Percentiles rank a stretch among this genome's conserved stretches.
These are phyloP conservation scores for Vitis hybrid DNA, from an alignment of 177 flowering plant genomes.

Conservation along the genomic window DNA sequence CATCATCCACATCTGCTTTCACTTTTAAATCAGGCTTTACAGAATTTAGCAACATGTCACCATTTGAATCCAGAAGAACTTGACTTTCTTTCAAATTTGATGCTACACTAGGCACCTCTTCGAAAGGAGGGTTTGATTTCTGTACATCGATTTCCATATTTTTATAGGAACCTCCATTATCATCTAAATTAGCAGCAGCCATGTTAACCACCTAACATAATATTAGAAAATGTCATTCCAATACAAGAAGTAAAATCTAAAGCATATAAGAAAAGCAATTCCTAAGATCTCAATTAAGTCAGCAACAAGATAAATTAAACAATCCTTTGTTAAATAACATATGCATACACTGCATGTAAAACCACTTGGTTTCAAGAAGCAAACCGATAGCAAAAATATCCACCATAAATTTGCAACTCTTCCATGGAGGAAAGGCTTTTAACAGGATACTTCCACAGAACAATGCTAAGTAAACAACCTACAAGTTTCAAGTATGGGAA, in stretches of 20 bases:
- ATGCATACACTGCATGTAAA: background rate
- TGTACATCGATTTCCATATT: slow-evolving; percentile 20
- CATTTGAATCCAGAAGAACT: slow-evolving; percentile 25
- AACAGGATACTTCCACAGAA: no score
- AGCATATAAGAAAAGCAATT: background rate
- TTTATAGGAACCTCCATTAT: slow-evolving; percentile 24
- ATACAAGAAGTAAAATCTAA: background rate
- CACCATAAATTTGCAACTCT: background rate
- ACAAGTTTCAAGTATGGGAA: no score
- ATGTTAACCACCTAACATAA: slow-evolving; percentile 33
- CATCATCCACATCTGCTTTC: slow-evolving; percentile 29
- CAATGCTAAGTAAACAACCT: no score
- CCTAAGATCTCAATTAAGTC: no score
- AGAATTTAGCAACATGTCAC: slow-evolving; percentile 21
- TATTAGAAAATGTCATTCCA: slow-evolving; percentile 17
- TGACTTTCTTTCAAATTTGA: slow-evolving; percentile 24
- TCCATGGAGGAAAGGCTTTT: no score
- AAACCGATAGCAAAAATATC: background rate
- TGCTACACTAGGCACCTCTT: slow-evolving; percentile 21
- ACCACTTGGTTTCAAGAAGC: background rate
- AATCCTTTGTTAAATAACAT: background rate
- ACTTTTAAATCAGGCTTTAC: slow-evolving; percentile 22
- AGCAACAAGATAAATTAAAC: background rate
- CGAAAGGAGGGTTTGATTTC: slow-evolving; percentile 19
- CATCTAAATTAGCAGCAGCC: slow-evolving; percentile 25